A percentile compares a stretch with the other conserved stretches of the same genome.
These are phyloP conservation scores for Symbiodinium natans DNA, from an alignment of 73 alveolate species.

Conservation along the genomic window DNA sequence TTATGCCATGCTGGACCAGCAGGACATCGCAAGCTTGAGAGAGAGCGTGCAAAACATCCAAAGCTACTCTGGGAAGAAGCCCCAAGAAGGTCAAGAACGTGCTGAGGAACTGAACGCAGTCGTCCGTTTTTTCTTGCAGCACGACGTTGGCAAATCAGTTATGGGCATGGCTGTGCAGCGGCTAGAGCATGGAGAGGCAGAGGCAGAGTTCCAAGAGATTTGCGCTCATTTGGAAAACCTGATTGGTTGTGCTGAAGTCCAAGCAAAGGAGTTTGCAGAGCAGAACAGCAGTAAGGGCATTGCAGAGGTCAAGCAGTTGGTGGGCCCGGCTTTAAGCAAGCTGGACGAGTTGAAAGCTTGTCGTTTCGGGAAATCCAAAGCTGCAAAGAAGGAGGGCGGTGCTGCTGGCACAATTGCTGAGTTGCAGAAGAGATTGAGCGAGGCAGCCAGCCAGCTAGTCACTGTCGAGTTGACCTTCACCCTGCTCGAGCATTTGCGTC, in stretches of 20 bases:
- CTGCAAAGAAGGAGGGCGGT: not conserved
- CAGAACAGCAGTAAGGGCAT: too few species aligned
- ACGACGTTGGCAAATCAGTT: conserved; percentile 28
- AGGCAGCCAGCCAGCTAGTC: not conserved
- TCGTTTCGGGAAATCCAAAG: not conserved
- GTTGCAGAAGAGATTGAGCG: not conserved
- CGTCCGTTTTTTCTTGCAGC: conserved; percentile 36
- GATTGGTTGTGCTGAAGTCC: not conserved
- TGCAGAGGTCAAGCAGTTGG: not conserved
- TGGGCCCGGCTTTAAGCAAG: not conserved
- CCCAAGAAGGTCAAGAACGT: too few species aligned
- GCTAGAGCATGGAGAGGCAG: conserved; percentile 23
- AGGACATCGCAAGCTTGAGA: not conserved
- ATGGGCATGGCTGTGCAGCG: not conserved
- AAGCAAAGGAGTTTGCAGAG: too few species aligned
- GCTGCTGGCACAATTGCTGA: not conserved
- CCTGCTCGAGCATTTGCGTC: not conserved
- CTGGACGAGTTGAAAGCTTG: not conserved
- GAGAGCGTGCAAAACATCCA: not conserved
- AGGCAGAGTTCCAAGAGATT: not conserved
- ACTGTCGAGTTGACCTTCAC: not conserved
- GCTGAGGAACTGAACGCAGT: not conserved
- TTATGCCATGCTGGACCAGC: not conserved
- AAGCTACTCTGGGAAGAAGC: not conserved
- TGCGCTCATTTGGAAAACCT: not conserved